Evolutionary conservation across 495 filamentous ascomycete genomes (phyloP), one percentile per base, ranked within the genome.

Genomic region (Penicillium canescens): DNA sequence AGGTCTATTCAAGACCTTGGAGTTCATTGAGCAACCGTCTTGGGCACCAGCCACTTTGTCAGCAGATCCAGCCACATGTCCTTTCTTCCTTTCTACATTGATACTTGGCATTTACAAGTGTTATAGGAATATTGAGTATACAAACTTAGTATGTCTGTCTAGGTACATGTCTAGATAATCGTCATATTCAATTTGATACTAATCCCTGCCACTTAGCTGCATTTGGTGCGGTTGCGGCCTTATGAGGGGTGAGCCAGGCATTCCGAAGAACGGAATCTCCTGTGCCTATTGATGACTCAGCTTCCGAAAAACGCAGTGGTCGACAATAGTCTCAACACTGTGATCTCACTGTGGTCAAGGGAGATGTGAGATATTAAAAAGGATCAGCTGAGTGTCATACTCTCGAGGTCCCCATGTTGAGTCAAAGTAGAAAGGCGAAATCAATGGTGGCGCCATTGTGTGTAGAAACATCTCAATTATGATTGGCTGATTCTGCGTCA

Each of bases 391-490:
- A 31, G 28, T 7, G 6, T 7, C 28, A 9, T 31, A 31, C 28
- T 31, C 0, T 31, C 28, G 9, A 31, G 23, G 23, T 4, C 31
- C 35, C 5, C 16, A 20, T 11, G 20, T 21, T 35, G 35, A 45
- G 26, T 45, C 16, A 13, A 21, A 44, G 31, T 11, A 2, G 26
- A 10, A 20, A 9, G 2, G 14, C 28, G 7, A 9, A 28, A 20
- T 52, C 51, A 42, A 33, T 18, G 55, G 58, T 74, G 71, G 71
- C 63, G 66, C 71, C 71, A 76, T 64, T 45, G 4, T 69, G 64
- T 67, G 61, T 74, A 67, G 64, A 79, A 78, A 78, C 68, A 61
- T 64, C 57, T 71, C 13, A 21, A 55, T 39, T 45, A 57, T 79
- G 70, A 79, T 78, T 79, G 74, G 77, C 52, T 39, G 13, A 34